Conservation (phyloP, 176 grass and related monocot genomes). For the Eragrostis curvula region DNA sequence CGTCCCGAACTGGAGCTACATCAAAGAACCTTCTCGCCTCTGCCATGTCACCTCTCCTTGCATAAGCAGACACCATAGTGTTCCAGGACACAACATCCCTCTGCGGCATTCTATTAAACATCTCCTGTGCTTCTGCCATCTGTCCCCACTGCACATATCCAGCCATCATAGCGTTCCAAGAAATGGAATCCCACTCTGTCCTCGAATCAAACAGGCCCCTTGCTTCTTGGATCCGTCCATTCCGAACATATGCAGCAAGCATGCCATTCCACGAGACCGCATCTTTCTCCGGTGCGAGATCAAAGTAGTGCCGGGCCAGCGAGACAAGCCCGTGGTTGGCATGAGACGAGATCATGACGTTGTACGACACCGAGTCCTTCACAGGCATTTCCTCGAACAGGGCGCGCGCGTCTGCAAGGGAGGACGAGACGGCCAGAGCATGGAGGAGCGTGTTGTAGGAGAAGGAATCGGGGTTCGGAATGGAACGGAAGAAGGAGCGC, state of each 20-base stretch:
- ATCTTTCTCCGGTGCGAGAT: slow-evolving; percentile 66
- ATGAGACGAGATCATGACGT: slow-evolving; percentile 84
- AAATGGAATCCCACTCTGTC: slow-evolving; percentile 74
- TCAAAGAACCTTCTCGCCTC: slow-evolving; percentile 74
- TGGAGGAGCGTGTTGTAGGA: slow-evolving; percentile 89
- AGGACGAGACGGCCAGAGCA: slow-evolving; percentile 50
- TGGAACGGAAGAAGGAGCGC: slow-evolving; percentile 57
- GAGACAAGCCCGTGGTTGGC: slow-evolving; percentile 69
- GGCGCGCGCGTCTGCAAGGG: slow-evolving; percentile 57
- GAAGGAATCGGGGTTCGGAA: slow-evolving; percentile 66
- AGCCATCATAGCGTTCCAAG: slow-evolving; percentile 91
- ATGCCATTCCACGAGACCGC: slow-evolving; percentile 88
- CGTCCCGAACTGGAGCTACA: slow-evolving; percentile 63
- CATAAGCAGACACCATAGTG: slow-evolving; percentile 80
- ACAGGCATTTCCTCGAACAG: slow-evolving; percentile 83
- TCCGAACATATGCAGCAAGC: slow-evolving; percentile 76
- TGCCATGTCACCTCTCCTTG: slow-evolving; percentile 64
- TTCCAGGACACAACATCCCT: slow-evolving; percentile 85
- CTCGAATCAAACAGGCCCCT: slow-evolving; percentile 70
- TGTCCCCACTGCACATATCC: slow-evolving; percentile 62
- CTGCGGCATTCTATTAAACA: slow-evolving; percentile 79
- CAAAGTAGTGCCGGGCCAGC: slow-evolving; percentile 71
- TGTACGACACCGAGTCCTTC: slow-evolving; percentile 75
- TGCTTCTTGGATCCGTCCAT: slow-evolving; percentile 66
- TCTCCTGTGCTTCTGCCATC: slow-evolving; percentile 53